Evolutionary conservation across 768 basidiomycete species (phyloP).

Genomic region (Mycena pura): DNA sequence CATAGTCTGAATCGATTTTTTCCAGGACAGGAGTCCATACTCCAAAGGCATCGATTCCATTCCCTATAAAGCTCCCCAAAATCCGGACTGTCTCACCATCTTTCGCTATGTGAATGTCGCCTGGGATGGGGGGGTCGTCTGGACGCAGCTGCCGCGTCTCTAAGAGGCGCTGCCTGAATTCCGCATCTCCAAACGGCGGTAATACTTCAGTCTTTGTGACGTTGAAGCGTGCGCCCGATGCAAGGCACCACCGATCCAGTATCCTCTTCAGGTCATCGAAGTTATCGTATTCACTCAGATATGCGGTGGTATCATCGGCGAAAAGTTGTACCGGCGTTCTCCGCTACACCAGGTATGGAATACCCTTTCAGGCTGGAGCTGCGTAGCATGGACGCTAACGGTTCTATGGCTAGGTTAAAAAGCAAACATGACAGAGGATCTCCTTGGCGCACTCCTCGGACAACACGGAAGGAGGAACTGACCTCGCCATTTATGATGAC

Average conservation of each 20-base stretch:
- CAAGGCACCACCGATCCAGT: too few relatives aligned
- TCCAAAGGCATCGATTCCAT: conserved; percentile 26
- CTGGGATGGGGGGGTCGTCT: not conserved
- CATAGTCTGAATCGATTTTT: conserved; percentile 29
- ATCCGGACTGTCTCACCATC: conserved; percentile 37
- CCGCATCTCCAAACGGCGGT: too few relatives aligned
- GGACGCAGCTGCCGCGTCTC: not conserved
- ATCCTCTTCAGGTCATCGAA: not conserved
- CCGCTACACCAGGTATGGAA: not conserved
- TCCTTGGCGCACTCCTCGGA: too few relatives aligned
- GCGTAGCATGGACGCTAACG: conserved; percentile 15
- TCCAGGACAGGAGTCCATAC: conserved; percentile 37
- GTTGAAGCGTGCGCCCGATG: too few relatives aligned
- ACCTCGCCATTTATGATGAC: too few relatives aligned
- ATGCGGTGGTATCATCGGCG: conserved; percentile 28
- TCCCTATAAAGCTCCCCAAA: conserved; percentile 42
- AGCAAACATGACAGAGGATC: too few relatives aligned
- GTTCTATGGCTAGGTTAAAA: too few relatives aligned
- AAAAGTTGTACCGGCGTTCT: conserved; percentile 8
- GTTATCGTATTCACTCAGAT: conserved; percentile 1
- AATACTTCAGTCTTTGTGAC: too few relatives aligned
- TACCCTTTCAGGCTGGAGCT: conserved; percentile 3
- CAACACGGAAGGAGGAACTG: too few relatives aligned
- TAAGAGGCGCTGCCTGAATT: too few relatives aligned
- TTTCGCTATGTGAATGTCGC: conserved; percentile 31